Conservation (phyloP, 2,329 filamentous ascomycete genomes). For the Exophiala aquamarina region DNA sequence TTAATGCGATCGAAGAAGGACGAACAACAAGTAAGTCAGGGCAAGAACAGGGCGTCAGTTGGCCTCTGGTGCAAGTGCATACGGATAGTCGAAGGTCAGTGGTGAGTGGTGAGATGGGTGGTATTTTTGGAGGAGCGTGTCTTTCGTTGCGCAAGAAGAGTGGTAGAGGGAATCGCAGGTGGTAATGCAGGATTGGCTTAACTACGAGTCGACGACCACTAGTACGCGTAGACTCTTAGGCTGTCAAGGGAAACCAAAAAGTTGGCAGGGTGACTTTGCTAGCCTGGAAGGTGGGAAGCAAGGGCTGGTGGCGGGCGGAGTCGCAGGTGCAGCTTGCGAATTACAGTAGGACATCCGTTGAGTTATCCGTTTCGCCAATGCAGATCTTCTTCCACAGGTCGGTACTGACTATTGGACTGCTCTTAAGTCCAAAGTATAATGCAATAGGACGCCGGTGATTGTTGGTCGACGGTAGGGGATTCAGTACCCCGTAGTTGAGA, state of each 20-base stretch:
- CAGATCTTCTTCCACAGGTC: too few relatives aligned
- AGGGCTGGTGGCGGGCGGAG: neutral
- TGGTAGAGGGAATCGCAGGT: slow-evolving; percentile 4
- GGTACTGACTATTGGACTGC: too few relatives aligned
- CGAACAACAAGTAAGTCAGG: neutral
- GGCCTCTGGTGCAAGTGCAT: neutral
- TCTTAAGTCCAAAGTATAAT: too few relatives aligned
- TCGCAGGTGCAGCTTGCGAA: too few relatives aligned
- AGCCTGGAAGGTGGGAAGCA: slow-evolving; percentile 1
- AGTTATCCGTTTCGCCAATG: too few relatives aligned
- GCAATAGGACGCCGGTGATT: too few relatives aligned
- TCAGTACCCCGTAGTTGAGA: too few relatives aligned
- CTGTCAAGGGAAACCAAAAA: slow-evolving; percentile 6
- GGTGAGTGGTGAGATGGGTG: neutral
- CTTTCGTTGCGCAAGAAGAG: slow-evolving; percentile 10
- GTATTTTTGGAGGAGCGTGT: slow-evolving; percentile 17
- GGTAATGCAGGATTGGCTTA: slow-evolving; percentile 15
- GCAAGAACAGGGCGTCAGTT: neutral
- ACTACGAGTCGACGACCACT: too few relatives aligned
- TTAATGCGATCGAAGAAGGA: slow-evolving; percentile 2
- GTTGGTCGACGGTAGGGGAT: too few relatives aligned
- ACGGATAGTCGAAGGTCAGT: neutral
- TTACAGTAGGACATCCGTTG: too few relatives aligned
- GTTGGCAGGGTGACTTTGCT: slow-evolving; percentile 22
- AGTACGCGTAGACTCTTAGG: neutral